Conservation (phyloP, 1,139 yeast genomes). For the Pneumocystis wakefieldiae region DNA sequence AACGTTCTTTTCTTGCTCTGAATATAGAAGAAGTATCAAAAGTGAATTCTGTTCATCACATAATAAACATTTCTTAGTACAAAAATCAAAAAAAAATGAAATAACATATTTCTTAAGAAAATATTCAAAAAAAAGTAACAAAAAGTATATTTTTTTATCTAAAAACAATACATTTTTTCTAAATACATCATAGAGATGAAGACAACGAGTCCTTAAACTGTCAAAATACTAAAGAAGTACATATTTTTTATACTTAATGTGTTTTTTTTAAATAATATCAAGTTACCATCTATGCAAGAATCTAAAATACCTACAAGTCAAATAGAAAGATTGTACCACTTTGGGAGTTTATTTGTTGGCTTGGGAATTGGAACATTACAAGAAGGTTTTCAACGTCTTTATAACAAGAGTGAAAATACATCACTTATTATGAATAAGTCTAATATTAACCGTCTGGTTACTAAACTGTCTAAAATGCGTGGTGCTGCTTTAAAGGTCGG, state of each 20-base stretch:
- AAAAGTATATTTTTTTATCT: not conserved
- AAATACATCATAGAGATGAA: not conserved
- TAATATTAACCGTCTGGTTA: constrained; percentile 49
- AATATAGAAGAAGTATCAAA: no score
- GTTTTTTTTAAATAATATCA: not conserved
- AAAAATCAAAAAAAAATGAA: no score
- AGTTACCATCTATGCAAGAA: constrained; percentile 11
- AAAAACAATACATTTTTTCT: not conserved
- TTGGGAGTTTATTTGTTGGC: constrained; percentile 85
- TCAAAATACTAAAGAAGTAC: not conserved
- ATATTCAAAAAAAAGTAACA: not conserved
- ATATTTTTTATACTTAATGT: not conserved
- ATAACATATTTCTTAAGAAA: no score
- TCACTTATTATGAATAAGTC: constrained; percentile 58
- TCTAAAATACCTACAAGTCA: constrained; percentile 78
- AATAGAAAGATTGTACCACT: constrained; percentile 75
- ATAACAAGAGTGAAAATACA: constrained; percentile 28
- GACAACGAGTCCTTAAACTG: not conserved
- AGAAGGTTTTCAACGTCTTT: constrained; percentile 57
- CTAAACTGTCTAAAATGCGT: constrained; percentile 81
- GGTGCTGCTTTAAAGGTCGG: constrained; percentile 97
- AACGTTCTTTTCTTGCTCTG: not conserved
- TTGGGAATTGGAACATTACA: constrained; percentile 74
- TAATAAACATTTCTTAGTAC: no score
- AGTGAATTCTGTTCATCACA: no score